A percentile compares a stretch with the other conserved stretches of the same genome.
These are phyloP conservation scores for Syzygium oleosum DNA, from an alignment of 345 rosid genomes.

Conservation along the genomic window DNA sequence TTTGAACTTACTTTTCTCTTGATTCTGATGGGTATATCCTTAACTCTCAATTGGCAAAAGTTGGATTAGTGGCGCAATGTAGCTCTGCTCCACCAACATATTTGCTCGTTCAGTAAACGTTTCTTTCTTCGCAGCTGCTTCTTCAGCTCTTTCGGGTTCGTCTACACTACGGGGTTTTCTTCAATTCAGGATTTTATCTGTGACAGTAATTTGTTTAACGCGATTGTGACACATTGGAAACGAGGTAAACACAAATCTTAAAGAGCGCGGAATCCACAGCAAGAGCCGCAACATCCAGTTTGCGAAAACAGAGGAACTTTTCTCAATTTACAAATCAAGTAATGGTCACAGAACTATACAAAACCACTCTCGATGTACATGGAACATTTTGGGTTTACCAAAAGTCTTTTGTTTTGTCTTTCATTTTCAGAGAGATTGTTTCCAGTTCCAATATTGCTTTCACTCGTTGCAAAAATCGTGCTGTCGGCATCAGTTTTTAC, in stretches of 20 bases:
- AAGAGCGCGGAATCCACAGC: neutral
- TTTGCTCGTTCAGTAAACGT: neutral
- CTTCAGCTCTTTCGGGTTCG: neutral
- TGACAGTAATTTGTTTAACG: neutral
- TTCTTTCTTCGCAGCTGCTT: neutral
- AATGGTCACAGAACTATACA: neutral
- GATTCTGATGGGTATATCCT: neutral
- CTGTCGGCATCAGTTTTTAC: neutral
- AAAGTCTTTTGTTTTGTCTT: neutral
- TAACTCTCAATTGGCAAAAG: neutral
- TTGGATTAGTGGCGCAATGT: neutral
- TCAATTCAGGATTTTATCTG: neutral
- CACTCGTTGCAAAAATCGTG: neutral
- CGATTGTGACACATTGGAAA: neutral
- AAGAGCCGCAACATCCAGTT: neutral
- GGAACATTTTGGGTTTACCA: neutral
- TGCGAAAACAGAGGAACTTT: neutral
- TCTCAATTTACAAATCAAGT: neutral
- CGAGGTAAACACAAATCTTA: neutral
- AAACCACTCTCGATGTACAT: neutral
- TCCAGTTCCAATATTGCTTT: neutral
- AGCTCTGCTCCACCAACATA: neutral
- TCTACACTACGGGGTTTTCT: neutral
- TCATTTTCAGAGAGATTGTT: neutral
- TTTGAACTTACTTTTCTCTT: neutral